Evolutionary conservation across 2,329 filamentous ascomycete species (phyloP).

Genomic region (Penicillium capsulatum): DNA sequence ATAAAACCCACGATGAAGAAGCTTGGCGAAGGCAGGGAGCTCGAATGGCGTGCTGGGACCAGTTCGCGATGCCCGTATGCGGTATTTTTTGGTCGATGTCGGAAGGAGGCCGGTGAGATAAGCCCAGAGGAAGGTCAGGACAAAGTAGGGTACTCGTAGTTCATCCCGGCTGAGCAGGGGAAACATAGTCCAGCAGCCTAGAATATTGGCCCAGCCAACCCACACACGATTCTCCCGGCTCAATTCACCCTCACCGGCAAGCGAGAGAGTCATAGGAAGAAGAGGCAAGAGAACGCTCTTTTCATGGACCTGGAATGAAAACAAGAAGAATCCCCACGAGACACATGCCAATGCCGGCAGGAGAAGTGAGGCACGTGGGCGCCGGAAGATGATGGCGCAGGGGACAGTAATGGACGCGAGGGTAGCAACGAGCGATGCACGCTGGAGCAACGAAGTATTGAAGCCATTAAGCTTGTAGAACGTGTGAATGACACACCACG

Average conservation of each 20-base stretch:
- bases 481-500: constrained; percentile 92
- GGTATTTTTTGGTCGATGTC: constrained; percentile 65
- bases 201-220: constrained; percentile 92
- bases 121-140: constrained; percentile 82
- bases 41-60: constrained; percentile 42
- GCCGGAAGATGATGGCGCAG: constrained; percentile 72
- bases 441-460: constrained; percentile 67
- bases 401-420: constrained; percentile 72
- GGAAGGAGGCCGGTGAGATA: constrained; percentile 87
- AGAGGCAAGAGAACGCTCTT: constrained; percentile 92
- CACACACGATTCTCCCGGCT: constrained; percentile 73
- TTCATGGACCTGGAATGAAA: constrained; percentile 97
- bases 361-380: constrained; percentile 70
- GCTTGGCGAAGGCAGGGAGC: constrained; percentile 56
- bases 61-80: constrained; percentile 41
- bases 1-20: constrained; percentile 75
- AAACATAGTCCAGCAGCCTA: constrained; percentile 90
- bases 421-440: constrained; percentile 69
- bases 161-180: constrained; percentile 83
- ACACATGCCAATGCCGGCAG: constrained; percentile 77
- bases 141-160: constrained; percentile 75
- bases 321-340: constrained; percentile 96
- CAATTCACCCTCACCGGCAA: constrained; percentile 74
- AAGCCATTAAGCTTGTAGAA: constrained; percentile 80
- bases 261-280: constrained; percentile 84